Evolutionary conservation across 495 filamentous ascomycete species (phyloP).

Genomic region (Neurospora sp.): DNA sequence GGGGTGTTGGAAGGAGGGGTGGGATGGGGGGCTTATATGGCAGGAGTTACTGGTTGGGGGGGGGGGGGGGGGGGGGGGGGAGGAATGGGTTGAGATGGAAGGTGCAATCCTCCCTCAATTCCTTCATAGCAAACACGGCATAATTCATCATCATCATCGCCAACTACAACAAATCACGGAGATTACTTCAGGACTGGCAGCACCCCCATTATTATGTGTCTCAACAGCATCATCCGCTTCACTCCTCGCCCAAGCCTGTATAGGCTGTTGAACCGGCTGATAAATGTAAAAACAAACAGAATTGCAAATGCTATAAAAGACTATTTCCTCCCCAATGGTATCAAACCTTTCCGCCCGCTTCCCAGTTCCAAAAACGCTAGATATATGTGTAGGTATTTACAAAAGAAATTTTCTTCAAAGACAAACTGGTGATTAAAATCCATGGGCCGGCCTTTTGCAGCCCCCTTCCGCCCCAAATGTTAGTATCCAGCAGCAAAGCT

Average conservation of each 20-base stretch:
- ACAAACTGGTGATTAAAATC: neutral
- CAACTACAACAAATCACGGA: neutral
- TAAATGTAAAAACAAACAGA: neutral
- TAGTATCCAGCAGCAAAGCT: neutral
- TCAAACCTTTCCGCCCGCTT: neutral
- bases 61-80: neutral
- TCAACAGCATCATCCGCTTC: constrained; percentile 60
- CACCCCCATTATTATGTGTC: constrained; percentile 12
- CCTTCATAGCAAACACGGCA: neutral
- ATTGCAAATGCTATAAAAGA: neutral
- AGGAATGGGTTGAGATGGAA: neutral
- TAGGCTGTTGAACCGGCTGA: neutral
- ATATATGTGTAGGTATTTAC: neutral
- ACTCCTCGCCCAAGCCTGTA: constrained; percentile 77
- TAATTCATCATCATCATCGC: neutral
- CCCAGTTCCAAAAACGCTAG: neutral
- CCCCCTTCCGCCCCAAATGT: neutral
- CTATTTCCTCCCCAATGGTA: neutral
- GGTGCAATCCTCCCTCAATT: neutral
- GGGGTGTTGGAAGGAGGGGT: neutral
- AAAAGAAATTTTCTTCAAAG: neutral
- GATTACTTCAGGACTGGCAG: constrained; percentile 1
- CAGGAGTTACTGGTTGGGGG: neutral
- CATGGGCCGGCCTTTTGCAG: neutral
- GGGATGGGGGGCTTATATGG: neutral